A percentile compares a stretch with the other conserved stretches of the same genome.
Evolutionary conservation across 768 basidiomycete species (phyloP).

Genomic region (Trametes coccinea): DNA sequence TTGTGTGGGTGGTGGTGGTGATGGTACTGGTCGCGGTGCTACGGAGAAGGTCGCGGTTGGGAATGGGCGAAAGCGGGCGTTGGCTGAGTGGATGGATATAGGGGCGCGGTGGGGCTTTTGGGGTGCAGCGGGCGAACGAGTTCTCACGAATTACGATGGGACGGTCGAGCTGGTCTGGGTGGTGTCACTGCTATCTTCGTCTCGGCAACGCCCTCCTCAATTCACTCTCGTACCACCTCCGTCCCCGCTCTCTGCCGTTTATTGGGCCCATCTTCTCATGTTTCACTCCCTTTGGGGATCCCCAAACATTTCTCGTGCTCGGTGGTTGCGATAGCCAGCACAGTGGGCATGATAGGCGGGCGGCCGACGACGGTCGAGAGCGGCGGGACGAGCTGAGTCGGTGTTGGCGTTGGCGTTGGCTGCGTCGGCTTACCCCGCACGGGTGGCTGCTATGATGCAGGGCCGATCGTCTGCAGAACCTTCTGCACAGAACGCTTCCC

Average conservation of each 20-base stretch:
- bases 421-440: background rate
- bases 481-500: background rate
- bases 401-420: background rate
- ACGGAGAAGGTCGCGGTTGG: background rate
- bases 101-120: conserved; percentile 15
- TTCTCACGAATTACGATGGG: conserved; percentile 7
- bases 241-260: background rate
- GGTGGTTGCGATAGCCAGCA: background rate
- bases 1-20: conserved; percentile 7
- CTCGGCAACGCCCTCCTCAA: conserved; percentile 7
- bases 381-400: background rate
- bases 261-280: conserved; percentile 1
- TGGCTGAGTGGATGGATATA: background rate
- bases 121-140: conserved; percentile 1
- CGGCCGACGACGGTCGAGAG: too few species aligned
- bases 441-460: background rate
- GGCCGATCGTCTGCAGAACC: background rate
- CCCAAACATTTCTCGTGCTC: conserved; percentile 4
- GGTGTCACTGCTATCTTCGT: conserved; percentile 17
- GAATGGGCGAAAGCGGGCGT: background rate
- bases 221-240: conserved; percentile 17
- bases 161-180: conserved; percentile 2
- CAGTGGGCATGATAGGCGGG: too few species aligned
- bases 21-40: conserved; percentile 2
- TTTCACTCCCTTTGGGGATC: conserved; percentile 10